Percentiles rank a stretch among this genome's conserved stretches.
Conservation (phyloP, 495 filamentous ascomycete species). For the Xylaria castorea region DNA sequence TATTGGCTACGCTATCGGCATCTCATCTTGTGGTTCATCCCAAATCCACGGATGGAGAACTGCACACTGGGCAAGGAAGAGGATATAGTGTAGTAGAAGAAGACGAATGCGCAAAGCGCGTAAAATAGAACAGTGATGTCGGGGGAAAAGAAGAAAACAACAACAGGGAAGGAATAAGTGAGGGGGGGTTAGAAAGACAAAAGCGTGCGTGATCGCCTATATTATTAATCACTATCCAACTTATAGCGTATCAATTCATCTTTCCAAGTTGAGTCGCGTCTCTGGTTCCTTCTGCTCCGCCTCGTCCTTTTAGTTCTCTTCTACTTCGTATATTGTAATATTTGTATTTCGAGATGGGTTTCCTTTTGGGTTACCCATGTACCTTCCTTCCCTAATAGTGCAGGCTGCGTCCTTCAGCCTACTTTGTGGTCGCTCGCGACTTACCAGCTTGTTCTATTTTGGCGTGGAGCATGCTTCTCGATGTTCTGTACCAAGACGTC, state of each 20-base stretch:
- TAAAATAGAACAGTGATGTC: background rate
- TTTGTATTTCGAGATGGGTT: background rate
- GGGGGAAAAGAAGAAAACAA: background rate
- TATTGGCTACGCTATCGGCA: background rate
- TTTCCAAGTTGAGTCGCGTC: slow-evolving; percentile 6
- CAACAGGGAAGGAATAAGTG: background rate
- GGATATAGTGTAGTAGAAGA: background rate
- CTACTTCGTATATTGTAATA: background rate
- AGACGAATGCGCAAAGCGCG: background rate
- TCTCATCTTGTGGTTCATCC: slow-evolving; percentile 16
- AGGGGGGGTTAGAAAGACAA: background rate
- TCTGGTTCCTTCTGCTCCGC: background rate
- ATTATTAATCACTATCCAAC: background rate
- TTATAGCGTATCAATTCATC: background rate
- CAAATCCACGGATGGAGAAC: background rate
- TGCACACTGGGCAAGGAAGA: background rate
- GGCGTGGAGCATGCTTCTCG: background rate
- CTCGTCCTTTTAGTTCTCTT: background rate
- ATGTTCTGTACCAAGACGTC: background rate
- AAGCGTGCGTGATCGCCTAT: background rate
- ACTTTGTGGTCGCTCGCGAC: background rate
- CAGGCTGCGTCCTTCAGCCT: background rate
- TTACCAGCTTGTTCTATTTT: background rate
- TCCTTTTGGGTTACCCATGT: background rate
- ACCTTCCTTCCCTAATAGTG: background rate